Evolutionary conservation across 1,284 basidiomycete species (phyloP), one percentile per base, ranked within the genome.

Genomic region (Sphaerobolus stellatus): DNA sequence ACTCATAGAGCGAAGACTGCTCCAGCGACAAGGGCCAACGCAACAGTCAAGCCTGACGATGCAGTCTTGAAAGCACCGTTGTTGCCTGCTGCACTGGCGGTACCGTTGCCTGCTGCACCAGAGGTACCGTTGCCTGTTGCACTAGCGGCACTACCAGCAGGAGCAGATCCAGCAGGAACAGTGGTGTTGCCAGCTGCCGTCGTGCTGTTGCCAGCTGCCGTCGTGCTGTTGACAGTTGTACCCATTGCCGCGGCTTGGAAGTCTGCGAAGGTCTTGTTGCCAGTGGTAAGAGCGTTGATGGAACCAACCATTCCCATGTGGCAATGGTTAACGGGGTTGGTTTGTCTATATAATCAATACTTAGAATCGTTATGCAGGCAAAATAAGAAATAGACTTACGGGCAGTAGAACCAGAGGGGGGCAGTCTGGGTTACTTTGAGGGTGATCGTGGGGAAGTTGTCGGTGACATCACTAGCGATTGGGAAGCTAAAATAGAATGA

Each of bases 321-420:
- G 34, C 55, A 56, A 24, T 56, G 55, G 45, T 34, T 43, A 1
- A 40, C 7, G 14, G 43, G 43, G 11, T 4, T 16, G 22, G 54
- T 50, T 50, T 56, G 54, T 9, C 54, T 52, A 28, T 20, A 28
- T 20, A 38, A 31, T 9, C 13, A 16, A 41, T 28, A 18, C 7
- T 13, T 16, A 44, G 41, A 44, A 14, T 9, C 13, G 41, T 11
- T 13, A 28, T 13, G 11, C 9, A 44, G 20, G n/a, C 5, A 30
- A 16, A 28, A 66, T 49, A 83, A 86, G 61, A 77, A 74, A 36
- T 8, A 14, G 63, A 62, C 65, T 83, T 79, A 22, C 68, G 51
- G 29, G 50, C 55, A 56, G 27, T 38, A 46, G 38, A 56, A 46
- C 55, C 55, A 56, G 30, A 52, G 29, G 11, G 50, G 45, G 11